phyloP scores from a whole-genome alignment of 257 asterid genomes.

The Rauvolfia tetraphylla region DNA sequence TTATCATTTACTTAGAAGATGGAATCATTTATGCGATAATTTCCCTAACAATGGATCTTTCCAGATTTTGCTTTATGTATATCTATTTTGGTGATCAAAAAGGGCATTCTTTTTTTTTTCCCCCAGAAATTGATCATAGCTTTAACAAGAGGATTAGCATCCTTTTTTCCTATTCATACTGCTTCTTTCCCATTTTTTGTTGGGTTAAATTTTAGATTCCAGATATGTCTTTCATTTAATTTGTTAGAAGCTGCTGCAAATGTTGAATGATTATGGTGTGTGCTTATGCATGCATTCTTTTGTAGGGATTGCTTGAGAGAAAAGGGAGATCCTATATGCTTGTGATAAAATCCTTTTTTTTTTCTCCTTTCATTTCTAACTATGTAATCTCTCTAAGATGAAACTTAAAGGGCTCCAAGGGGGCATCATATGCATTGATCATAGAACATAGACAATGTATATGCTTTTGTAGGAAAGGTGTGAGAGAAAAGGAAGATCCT shows the following conservation, averaged over 20 bases:
- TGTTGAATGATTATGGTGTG: neutral
- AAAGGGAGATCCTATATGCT: neutral
- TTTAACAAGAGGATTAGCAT: neutral
- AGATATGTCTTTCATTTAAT: neutral
- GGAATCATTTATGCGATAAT: neutral
- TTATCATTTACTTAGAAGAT: neutral
- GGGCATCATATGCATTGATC: neutral
- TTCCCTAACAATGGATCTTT: neutral
- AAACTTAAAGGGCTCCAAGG: neutral
- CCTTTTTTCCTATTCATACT: neutral
- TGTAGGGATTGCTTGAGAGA: neutral
- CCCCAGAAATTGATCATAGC: neutral
- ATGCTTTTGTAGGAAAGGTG: neutral
- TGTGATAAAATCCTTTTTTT: no score
- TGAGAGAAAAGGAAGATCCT: neutral
- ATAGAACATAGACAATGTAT: neutral
- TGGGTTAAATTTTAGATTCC: neutral
- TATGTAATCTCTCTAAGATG: neutral
- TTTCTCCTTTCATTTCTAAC: no score
- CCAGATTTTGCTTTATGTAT: neutral
- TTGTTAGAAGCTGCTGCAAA: neutral
- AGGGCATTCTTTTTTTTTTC: no score
- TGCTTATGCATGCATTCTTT: no score
- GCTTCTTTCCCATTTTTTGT: neutral
- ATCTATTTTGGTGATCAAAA: neutral